Evolutionary conservation across 768 basidiomycete species (phyloP).

Genomic region (Aureoboletus auriporus): DNA sequence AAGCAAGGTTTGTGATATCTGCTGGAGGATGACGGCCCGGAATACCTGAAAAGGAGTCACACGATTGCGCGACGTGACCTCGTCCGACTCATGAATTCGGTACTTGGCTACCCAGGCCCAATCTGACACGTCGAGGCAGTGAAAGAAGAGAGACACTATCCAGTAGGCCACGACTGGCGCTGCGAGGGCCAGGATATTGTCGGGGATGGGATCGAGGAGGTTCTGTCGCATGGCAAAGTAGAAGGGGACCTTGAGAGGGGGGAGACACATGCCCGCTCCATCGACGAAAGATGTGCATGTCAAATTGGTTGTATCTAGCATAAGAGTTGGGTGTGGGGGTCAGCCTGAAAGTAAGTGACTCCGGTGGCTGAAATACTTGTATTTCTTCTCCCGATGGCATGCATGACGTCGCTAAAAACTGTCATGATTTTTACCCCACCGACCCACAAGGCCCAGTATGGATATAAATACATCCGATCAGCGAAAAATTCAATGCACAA

Average conservation of each 20-base stretch:
- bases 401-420: no score
- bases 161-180: no score
- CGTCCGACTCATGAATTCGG: constrained; percentile 83
- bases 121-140: constrained; percentile 30
- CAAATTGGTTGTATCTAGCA: constrained; percentile 31
- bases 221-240: constrained; percentile 47
- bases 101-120: constrained; percentile 79
- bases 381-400: no score
- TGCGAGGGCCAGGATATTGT: constrained; percentile 39
- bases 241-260: constrained; percentile 42
- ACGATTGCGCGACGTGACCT: constrained; percentile 70
- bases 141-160: no score
- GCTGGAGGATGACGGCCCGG: constrained; percentile 48
- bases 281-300: constrained; percentile 30
- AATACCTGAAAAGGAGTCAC: constrained; percentile 71
- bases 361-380: no score
- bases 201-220: constrained; percentile 57
- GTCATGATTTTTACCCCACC: no score
- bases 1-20: constrained; percentile 64
- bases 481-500: no score
- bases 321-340: background rate
- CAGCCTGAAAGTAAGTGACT: no score
- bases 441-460: no score
- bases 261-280: constrained; percentile 37
- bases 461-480: no score